Conservation (phyloP, 2,329 filamentous ascomycete genomes). For the Trichoderma koningiopsis region DNA sequence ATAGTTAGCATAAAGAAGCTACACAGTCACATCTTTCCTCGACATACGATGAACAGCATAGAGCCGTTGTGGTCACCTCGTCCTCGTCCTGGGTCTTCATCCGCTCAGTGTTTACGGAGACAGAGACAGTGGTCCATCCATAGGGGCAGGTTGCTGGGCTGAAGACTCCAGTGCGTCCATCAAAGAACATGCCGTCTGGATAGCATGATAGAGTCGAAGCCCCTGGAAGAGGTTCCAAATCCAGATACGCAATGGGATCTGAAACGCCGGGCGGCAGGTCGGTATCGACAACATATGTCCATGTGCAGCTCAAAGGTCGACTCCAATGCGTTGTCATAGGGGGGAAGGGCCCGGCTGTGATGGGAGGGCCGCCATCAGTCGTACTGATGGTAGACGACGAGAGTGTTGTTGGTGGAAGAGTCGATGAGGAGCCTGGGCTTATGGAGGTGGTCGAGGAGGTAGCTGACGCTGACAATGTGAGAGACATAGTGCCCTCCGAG, state of each 20-base stretch:
- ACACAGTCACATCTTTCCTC: background rate
- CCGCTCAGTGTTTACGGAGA: constrained; percentile 36
- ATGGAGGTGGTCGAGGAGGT: constrained; percentile 1
- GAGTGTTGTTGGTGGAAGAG: background rate
- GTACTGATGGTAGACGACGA: constrained; percentile 23
- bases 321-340: constrained; percentile 45
- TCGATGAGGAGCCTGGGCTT: constrained; percentile 16
- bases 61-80: constrained; percentile 42
- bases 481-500: constrained; percentile 24
- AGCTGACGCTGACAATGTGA: constrained; percentile 9
- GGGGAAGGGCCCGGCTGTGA: constrained; percentile 34
- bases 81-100: constrained; percentile 27
- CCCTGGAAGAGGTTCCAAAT: constrained; percentile 41
- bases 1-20: constrained; percentile 26
- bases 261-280: constrained; percentile 30
- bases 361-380: constrained; percentile 26
- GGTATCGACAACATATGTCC: constrained; percentile 42
- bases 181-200: constrained; percentile 44
- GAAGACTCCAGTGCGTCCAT: constrained; percentile 43
- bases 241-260: constrained; percentile 42
- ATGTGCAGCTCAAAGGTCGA: constrained; percentile 42
- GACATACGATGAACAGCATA: constrained; percentile 47
- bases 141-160: constrained; percentile 45
- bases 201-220: constrained; percentile 46
- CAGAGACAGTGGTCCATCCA: constrained; percentile 45